Evolutionary conservation across 1,284 basidiomycete genomes (phyloP).

Genomic region (Fomitiporia mediterranea): DNA sequence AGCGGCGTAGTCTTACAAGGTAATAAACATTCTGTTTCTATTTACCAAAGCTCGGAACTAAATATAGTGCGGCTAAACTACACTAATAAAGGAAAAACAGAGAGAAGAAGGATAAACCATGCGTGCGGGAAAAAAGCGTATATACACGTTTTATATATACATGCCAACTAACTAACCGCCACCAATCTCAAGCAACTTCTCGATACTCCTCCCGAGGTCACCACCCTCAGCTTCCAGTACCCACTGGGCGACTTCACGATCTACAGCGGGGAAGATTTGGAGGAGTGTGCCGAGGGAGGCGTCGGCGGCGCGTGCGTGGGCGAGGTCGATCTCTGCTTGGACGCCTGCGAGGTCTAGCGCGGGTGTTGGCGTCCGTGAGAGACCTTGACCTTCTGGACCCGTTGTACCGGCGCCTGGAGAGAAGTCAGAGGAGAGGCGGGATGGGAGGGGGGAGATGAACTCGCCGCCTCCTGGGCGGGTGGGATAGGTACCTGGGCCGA

Average conservation of each 20-base stretch:
- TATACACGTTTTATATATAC: too few species aligned
- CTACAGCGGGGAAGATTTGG: constrained; percentile 84
- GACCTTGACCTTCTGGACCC: constrained; percentile 30
- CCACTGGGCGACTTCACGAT: constrained; percentile 78
- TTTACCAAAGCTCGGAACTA: too few species aligned
- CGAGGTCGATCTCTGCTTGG: constrained; percentile 70
- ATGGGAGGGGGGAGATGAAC: constrained; percentile 23
- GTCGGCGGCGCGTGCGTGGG: constrained; percentile 61
- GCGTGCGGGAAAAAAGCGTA: too few species aligned
- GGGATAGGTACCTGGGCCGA: constrained; percentile 7
- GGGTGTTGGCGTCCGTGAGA: constrained; percentile 66
- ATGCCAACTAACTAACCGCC: background rate
- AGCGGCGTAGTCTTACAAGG: too few species aligned
- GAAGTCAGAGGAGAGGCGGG: constrained; percentile 20
- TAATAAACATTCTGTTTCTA: too few species aligned
- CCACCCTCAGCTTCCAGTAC: constrained; percentile 86
- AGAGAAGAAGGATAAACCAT: too few species aligned
- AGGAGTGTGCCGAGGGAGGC: constrained; percentile 68
- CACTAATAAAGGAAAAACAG: too few species aligned
- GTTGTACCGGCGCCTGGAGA: too few species aligned
- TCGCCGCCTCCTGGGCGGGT: background rate
- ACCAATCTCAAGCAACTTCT: constrained; percentile 61
- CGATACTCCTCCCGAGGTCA: constrained; percentile 86
- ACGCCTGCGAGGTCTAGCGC: constrained; percentile 64
- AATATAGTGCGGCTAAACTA: too few species aligned